These are phyloP conservation scores for Rutstroemia sydowiana DNA, from an alignment of 2,329 filamentous ascomycete species.

Conservation along the genomic window DNA sequence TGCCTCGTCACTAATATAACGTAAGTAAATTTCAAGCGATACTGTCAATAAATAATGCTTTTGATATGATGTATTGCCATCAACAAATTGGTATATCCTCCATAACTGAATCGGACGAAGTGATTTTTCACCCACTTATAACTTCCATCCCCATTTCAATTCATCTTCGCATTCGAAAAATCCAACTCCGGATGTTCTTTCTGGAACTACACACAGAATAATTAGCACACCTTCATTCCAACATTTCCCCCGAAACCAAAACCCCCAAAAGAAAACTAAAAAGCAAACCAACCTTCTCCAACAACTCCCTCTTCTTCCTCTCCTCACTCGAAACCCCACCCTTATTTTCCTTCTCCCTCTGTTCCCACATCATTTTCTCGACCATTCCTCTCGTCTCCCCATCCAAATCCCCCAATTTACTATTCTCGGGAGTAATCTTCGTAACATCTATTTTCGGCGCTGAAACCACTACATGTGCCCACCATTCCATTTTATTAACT, in stretches of 20 bases:
- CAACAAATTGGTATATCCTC: conserved; percentile 4
- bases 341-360: conserved; percentile 91
- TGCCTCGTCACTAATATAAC: too few species aligned
- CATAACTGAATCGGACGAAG: too few species aligned
- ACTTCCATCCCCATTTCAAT: conserved; percentile 36
- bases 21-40: too few species aligned
- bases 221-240: not conserved
- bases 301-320: conserved; percentile 86
- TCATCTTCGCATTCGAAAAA: conserved; percentile 63
- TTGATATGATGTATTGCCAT: not conserved
- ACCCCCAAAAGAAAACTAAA: too few species aligned
- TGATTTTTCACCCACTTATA: too few species aligned
- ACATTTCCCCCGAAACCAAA: not conserved
- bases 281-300: conserved; percentile 61
- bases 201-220: conserved; percentile 54
- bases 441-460: conserved; percentile 91
- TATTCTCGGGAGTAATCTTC: conserved; percentile 91
- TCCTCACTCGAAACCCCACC: conserved; percentile 87
- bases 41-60: too few species aligned
- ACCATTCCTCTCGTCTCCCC: conserved; percentile 95
- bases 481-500: conserved; percentile 96
- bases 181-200: conserved; percentile 58
- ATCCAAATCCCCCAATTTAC: conserved; percentile 84
- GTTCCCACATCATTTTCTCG: conserved; percentile 99
- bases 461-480: conserved; percentile 79